Percentiles rank a stretch among this genome's conserved stretches.
phyloP scores from a whole-genome alignment of 2,329 filamentous ascomycete species.

The Paecilomyces sp. region DNA sequence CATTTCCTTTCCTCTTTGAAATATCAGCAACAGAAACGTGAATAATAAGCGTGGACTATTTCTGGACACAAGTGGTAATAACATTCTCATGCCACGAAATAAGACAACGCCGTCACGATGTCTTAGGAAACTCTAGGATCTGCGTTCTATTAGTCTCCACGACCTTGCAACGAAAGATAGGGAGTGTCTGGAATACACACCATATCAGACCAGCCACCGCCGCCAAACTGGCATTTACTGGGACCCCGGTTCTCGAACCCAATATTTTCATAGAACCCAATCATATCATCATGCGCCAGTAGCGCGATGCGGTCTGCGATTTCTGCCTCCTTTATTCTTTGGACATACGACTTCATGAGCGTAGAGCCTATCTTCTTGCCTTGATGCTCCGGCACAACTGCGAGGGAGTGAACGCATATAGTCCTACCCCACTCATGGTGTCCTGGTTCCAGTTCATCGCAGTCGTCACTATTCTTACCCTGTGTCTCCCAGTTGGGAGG shows the following conservation, averaged over 20 bases:
- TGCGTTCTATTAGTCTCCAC: not conserved
- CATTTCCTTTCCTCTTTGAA: not conserved
- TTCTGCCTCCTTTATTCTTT: conserved; percentile 63
- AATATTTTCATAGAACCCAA: conserved; percentile 69
- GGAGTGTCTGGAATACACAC: conserved; percentile 37
- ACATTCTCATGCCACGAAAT: not conserved
- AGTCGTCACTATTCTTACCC: conserved; percentile 23
- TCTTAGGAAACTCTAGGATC: conserved; percentile 1
- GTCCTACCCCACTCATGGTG: conserved; percentile 69
- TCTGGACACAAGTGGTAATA: not conserved
- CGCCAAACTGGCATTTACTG: conserved; percentile 65
- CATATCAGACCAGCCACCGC: conserved; percentile 78
- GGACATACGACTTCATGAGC: conserved; percentile 68
- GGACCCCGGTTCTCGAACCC: conserved; percentile 63
- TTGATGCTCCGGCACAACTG: conserved; percentile 69
- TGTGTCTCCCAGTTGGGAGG: conserved; percentile 59
- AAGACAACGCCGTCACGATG: not conserved
- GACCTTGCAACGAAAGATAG: not conserved
- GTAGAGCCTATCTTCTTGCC: conserved; percentile 65
- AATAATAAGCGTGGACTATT: not conserved
- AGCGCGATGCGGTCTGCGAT: conserved; percentile 67
- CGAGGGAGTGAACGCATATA: conserved; percentile 74
- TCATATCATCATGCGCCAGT: conserved; percentile 66
- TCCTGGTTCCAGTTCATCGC: conserved; percentile 44
- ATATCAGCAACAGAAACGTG: not conserved